Percentiles rank a stretch among this genome's conserved stretches.
Evolutionary conservation across 225 moss, liverwort and hornwort genomes (phyloP).

Genomic region (Bryum argenteum): DNA sequence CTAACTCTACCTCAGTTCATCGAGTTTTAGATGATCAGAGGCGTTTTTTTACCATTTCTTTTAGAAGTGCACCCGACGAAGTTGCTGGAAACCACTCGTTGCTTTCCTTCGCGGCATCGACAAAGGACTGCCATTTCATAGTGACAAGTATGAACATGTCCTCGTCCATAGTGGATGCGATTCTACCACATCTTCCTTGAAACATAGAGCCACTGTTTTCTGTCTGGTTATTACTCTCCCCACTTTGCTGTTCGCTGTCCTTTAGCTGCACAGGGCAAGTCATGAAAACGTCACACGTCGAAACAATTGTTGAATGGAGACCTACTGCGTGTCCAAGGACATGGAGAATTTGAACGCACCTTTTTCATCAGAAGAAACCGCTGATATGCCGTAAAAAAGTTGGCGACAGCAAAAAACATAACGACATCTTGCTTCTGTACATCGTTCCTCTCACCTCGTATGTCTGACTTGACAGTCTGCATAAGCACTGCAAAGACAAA

Average conservation of each 20-base stretch:
- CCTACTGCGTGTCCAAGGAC: not conserved
- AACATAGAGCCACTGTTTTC: constrained; percentile 29
- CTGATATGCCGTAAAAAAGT: constrained; percentile 77
- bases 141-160: constrained; percentile 83
- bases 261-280: constrained; percentile 34
- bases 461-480: constrained; percentile 89
- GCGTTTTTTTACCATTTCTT: constrained; percentile 71
- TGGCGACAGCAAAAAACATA: constrained; percentile 74
- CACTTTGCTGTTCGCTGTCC: constrained; percentile 25
- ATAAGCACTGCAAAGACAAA: constrained; percentile 69
- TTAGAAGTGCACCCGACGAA: constrained; percentile 64
- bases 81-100: constrained; percentile 75
- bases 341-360: constrained; percentile 38
- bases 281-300: not conserved
- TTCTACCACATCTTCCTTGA: constrained; percentile 69
- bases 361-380: constrained; percentile 53
- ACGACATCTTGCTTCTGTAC: constrained; percentile 66
- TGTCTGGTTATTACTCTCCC: constrained; percentile 2
- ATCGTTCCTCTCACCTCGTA: constrained; percentile 69
- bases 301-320: not conserved
- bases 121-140: constrained; percentile 73
- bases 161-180: constrained; percentile 95
- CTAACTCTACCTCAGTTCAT: not conserved
- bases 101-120: constrained; percentile 50
- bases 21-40: not conserved